phyloP scores from a whole-genome alignment of 192 early-diverging fungal genomes.

The Linnemannia schmuckeri region DNA sequence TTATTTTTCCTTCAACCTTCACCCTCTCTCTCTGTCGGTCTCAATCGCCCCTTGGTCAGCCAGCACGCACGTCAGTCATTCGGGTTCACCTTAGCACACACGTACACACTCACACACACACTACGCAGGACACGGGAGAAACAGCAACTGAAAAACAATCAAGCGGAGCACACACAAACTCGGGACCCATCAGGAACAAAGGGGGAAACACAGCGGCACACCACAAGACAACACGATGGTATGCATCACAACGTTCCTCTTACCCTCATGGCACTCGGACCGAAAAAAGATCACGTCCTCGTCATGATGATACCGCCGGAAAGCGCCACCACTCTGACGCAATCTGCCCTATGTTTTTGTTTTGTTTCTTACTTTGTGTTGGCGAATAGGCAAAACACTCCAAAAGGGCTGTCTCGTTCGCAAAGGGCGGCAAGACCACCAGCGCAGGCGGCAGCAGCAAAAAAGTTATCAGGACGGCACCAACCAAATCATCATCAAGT shows the following conservation, averaged over 20 bases:
- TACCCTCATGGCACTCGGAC: neutral
- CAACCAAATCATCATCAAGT: neutral
- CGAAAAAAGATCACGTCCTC: neutral
- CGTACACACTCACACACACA: neutral
- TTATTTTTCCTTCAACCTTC: neutral
- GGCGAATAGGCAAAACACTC: neutral
- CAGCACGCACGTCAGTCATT: neutral
- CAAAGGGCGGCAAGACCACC: neutral
- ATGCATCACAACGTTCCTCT: neutral
- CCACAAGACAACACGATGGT: neutral
- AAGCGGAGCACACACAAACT: neutral
- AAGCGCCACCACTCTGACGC: no score
- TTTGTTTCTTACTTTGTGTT: neutral
- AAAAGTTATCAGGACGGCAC: neutral
- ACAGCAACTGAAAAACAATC: neutral
- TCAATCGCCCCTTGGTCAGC: neutral
- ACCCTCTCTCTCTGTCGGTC: neutral
- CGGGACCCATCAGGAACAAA: neutral
- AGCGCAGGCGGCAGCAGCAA: neutral
- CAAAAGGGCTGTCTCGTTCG: neutral
- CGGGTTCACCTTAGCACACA: neutral
- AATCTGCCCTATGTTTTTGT: no score
- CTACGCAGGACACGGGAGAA: conserved; percentile 1
- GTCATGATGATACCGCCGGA: neutral
- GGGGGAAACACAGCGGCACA: neutral